A percentile compares a stretch with the other conserved stretches of the same genome.
Evolutionary conservation across 164 flowering plant species (phyloP).

Genomic region (Nymphaea colorata): DNA sequence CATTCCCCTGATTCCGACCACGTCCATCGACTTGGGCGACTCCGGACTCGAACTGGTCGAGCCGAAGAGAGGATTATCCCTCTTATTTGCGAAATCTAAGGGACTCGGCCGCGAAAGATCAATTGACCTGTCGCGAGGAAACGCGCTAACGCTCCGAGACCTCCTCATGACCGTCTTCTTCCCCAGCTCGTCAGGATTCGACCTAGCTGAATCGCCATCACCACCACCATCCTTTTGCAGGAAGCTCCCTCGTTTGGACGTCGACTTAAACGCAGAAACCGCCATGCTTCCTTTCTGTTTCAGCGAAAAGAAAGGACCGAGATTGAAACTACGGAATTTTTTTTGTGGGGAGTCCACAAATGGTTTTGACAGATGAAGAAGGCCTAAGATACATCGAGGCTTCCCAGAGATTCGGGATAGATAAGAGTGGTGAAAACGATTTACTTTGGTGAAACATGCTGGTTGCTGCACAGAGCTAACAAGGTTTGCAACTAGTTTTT

Average conservation of each 20-base stretch:
- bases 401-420: too few species aligned
- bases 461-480: too few species aligned
- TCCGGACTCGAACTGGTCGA: slow-evolving; percentile 6
- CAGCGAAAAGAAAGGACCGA: neutral
- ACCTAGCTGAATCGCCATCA: slow-evolving; percentile 6
- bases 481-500: too few species aligned
- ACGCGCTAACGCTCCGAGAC: slow-evolving; percentile 60
- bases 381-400: too few species aligned
- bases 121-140: slow-evolving; percentile 15
- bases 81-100: slow-evolving; percentile 33
- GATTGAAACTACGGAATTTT: neutral
- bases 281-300: slow-evolving; percentile 26
- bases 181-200: slow-evolving; percentile 10
- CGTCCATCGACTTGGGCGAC: neutral
- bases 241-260: slow-evolving; percentile 32
- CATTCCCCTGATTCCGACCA: neutral
- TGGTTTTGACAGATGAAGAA: neutral
- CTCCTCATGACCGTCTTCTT: slow-evolving; percentile 24
- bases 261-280: slow-evolving; percentile 51
- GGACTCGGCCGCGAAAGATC: neutral
- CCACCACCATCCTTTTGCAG: neutral
- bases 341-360: neutral
- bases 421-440: too few species aligned
- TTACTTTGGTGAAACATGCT: too few species aligned
- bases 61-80: slow-evolving; percentile 67